Evolutionary conservation across 2,329 filamentous ascomycete species (phyloP).

Genomic region (Calonectria crousiana): DNA sequence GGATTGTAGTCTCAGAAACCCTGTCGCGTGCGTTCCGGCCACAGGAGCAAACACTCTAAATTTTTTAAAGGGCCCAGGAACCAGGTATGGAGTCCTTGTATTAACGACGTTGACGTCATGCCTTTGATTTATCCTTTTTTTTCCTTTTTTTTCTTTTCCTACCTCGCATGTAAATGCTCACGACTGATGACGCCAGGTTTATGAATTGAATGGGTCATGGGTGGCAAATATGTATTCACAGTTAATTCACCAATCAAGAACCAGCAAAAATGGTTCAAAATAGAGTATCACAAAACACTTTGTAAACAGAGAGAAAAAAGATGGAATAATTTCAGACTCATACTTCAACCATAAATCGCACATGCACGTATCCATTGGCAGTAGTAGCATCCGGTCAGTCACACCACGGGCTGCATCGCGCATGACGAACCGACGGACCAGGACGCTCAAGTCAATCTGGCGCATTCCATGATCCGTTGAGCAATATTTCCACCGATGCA

Average conservation of each 20-base stretch:
- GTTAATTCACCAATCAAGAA: constrained; percentile 18
- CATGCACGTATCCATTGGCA: too few species aligned
- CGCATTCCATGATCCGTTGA: background rate
- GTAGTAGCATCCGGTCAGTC: background rate
- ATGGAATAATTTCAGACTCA: background rate
- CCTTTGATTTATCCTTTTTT: background rate
- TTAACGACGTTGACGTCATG: background rate
- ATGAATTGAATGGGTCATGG: constrained; percentile 1
- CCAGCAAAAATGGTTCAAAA: background rate
- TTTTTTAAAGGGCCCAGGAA: too few species aligned
- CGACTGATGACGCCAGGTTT: constrained; percentile 4
- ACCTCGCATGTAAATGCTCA: constrained; percentile 8
- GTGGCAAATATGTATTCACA: background rate
- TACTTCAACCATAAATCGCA: background rate
- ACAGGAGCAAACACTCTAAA: background rate
- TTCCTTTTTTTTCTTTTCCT: background rate
- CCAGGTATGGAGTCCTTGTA: background rate
- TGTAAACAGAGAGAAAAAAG: background rate
- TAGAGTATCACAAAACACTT: background rate
- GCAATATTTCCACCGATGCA: background rate
- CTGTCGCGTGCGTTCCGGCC: background rate
- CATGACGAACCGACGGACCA: background rate
- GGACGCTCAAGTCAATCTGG: background rate
- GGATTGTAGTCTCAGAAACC: background rate
- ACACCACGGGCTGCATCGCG: background rate